Conservation (phyloP, 192 early-diverging fungal genomes). For the Mortierella alpina region DNA sequence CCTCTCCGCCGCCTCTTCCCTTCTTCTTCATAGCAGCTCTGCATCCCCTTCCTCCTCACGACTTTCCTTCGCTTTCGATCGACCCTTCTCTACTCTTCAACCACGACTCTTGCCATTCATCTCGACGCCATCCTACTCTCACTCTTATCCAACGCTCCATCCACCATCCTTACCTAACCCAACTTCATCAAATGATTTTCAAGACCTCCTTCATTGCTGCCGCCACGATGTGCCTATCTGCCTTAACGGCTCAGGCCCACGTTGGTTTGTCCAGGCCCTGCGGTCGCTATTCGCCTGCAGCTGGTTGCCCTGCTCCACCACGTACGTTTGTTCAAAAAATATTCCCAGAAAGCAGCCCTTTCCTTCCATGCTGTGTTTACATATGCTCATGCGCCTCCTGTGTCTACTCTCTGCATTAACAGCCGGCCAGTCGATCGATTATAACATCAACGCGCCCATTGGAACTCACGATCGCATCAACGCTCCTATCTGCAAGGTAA, state of each 20-base stretch:
- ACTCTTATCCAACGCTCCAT: neutral
- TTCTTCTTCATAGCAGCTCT: no score
- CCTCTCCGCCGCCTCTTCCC: no score
- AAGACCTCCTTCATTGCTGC: conserved; percentile 27
- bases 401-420: neutral
- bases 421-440: conserved; percentile 57
- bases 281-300: conserved; percentile 53
- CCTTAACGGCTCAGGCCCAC: conserved; percentile 57
- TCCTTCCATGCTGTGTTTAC: neutral
- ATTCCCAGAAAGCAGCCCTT: neutral
- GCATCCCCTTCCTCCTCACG: no score
- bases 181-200: conserved; percentile 21
- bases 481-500: conserved; percentile 61
- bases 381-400: neutral
- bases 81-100: neutral
- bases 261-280: conserved; percentile 58
- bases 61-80: no score
- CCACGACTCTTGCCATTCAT: neutral
- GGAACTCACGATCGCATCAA: conserved; percentile 22
- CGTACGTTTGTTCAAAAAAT: conserved; percentile 1
- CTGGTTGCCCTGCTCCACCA: conserved; percentile 58
- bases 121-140: neutral
- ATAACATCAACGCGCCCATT: conserved; percentile 59
- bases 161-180: neutral
- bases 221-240: conserved; percentile 20